phyloP scores from a whole-genome alignment of 345 rosid species.

The Rhizophora apiculata region DNA sequence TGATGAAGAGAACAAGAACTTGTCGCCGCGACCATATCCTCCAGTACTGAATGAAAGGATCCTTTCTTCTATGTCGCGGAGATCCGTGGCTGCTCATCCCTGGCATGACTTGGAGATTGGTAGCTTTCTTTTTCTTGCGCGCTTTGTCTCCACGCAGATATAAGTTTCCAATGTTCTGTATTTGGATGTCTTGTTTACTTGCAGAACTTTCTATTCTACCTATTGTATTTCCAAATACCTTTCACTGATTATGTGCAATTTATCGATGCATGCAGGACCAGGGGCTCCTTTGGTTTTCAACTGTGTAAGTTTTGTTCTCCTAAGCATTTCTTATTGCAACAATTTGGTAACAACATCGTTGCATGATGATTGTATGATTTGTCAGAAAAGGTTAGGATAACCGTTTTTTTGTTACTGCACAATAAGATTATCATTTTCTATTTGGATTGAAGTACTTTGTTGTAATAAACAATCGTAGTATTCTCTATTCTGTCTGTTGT shows the following conservation, averaged over 20 bases:
- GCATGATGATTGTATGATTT: too few species aligned
- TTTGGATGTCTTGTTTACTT: too few species aligned
- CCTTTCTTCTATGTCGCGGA: conserved; percentile 64
- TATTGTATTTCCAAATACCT: not conserved
- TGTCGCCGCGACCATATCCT: conserved; percentile 14
- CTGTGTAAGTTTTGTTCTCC: conserved; percentile 54
- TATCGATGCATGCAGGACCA: conserved; percentile 58
- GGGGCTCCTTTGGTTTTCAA: conserved; percentile 85
- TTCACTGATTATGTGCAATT: conserved; percentile 3
- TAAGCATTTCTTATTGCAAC: not conserved
- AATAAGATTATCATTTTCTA: too few species aligned
- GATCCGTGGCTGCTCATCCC: conserved; percentile 91
- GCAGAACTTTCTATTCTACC: not conserved
- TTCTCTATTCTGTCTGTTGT: too few species aligned
- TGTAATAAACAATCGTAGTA: too few species aligned
- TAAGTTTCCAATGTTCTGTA: too few species aligned
- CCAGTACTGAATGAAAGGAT: conserved; percentile 69
- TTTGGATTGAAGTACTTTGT: too few species aligned
- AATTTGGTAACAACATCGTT: not conserved
- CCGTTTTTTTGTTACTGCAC: too few species aligned
- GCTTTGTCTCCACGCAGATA: not conserved
- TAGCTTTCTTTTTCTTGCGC: conserved; percentile 14
- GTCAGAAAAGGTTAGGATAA: too few species aligned
- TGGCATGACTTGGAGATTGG: conserved; percentile 97
- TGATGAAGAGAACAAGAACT: conserved; percentile 26